Evolutionary conservation across 2,329 filamentous ascomycete species (phyloP), one percentile per base, ranked within the genome.

Genomic region (Aspergillus sp.): DNA sequence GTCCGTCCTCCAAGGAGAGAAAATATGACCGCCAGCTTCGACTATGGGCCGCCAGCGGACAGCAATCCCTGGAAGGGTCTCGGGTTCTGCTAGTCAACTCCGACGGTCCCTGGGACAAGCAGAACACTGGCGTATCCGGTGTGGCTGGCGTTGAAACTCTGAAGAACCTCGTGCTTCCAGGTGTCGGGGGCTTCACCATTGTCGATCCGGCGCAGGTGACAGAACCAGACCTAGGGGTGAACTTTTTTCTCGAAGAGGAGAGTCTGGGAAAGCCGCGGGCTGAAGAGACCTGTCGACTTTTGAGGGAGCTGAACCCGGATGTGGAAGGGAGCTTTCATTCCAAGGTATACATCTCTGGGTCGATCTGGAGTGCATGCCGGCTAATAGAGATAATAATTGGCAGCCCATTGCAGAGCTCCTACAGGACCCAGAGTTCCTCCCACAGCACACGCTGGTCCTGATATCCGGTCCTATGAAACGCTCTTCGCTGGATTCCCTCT

Each of bases 1-100:
- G 66, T 22, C 74, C 73, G 22, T 72, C 71, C 8, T 72, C 74
- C 26, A 78, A 78, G 53, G 71, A 80, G 57, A 74, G 73, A 59
- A 93, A 85, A 55, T 98, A 98, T 64, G 91, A 98, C 59, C 79
- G 91, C 33, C 91, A 98, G 62, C 77, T 98, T 25, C 81, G 93
- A 33, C 68, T 98, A 10, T 98, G 91, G 91, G 93, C 88, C 40
- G 86, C 89, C 26, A 85, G 77, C 31, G 91, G 91, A 12, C 91
- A 98, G 58, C 74, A 81, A 45, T 89, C 88, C 11, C 71, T 98
- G 2, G 93, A 98, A 60, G 78, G 86, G 35, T 84, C 91, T 14
- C 83, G 93, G 46, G 80, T 98, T n/a, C 74, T 96, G 8, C 72
- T 98, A 4, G 67, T 98, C 39, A 95, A 94, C 60, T 84, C 82